phyloP scores from a whole-genome alignment of 768 basidiomycete genomes.

The Termitomyces sp. region DNA sequence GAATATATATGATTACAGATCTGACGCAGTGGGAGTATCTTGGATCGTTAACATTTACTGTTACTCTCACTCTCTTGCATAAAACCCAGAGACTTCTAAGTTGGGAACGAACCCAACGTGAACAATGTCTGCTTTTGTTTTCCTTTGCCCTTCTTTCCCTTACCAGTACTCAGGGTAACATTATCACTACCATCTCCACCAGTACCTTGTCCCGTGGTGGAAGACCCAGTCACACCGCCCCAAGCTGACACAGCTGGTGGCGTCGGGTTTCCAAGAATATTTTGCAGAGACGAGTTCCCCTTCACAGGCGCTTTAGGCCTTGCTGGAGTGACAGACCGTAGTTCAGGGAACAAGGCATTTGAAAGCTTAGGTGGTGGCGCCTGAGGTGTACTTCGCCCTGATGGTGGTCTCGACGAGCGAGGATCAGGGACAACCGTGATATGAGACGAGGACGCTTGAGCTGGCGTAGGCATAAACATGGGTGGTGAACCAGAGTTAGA shows the following conservation, averaged over 20 bases:
- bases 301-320: constrained; percentile 46
- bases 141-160: constrained; percentile 74
- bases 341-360: constrained; percentile 62
- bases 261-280: constrained; percentile 55
- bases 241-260: constrained; percentile 39
- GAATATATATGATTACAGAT: background rate
- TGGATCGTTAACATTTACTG: too few relatives aligned
- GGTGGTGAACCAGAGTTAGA: constrained; percentile 18
- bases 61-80: background rate
- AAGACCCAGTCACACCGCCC: constrained; percentile 23
- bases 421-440: constrained; percentile 21
- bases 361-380: constrained; percentile 46
- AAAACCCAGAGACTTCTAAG: background rate
- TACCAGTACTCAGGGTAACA: constrained; percentile 23
- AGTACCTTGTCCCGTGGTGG: constrained; percentile 6
- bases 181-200: constrained; percentile 8
- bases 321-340: constrained; percentile 45
- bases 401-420: constrained; percentile 12
- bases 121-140: constrained; percentile 87
- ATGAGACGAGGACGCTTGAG: constrained; percentile 21
- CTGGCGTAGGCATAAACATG: constrained; percentile 23
- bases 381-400: constrained; percentile 16
- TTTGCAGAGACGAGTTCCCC: constrained; percentile 64
- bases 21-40: background rate
- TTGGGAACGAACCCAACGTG: constrained; percentile 50